These are phyloP conservation scores for Lachnum nothofagi DNA, from an alignment of 2,329 filamentous ascomycete species.

Conservation along the genomic window DNA sequence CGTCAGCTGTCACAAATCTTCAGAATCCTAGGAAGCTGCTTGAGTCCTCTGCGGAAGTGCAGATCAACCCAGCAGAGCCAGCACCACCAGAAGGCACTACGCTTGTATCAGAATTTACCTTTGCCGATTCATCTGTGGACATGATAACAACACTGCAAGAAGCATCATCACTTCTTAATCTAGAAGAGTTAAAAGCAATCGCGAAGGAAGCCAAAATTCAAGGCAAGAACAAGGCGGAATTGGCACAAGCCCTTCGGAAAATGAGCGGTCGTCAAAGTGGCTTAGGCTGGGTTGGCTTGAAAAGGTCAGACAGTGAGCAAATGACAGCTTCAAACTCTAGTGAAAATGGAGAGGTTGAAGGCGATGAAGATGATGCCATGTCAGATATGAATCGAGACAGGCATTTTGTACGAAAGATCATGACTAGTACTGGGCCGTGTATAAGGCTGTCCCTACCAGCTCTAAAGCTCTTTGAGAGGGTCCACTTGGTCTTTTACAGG, in stretches of 20 bases:
- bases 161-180: slow-evolving; percentile 71
- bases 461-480: slow-evolving; percentile 82
- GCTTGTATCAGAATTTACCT: slow-evolving; percentile 59
- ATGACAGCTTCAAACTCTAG: slow-evolving; percentile 49
- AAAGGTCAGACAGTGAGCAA: slow-evolving; percentile 42
- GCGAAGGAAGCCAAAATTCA: slow-evolving; percentile 82
- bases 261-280: slow-evolving; percentile 71
- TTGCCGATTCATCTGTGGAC: slow-evolving; percentile 73
- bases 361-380: slow-evolving; percentile 33
- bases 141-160: slow-evolving; percentile 75
- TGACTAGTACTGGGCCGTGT: slow-evolving; percentile 73
- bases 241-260: slow-evolving; percentile 67
- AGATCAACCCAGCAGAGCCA: slow-evolving; percentile 41
- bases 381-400: slow-evolving; percentile 56
- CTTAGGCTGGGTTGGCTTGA: slow-evolving; percentile 64
- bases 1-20: slow-evolving; percentile 59
- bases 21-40: slow-evolving; percentile 57
- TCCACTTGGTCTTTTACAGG: slow-evolving; percentile 92
- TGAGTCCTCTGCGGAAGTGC: slow-evolving; percentile 12
- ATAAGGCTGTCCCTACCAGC: slow-evolving; percentile 70
- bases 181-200: slow-evolving; percentile 80
- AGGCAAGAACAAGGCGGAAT: slow-evolving; percentile 80
- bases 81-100: slow-evolving; percentile 42
- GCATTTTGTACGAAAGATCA: slow-evolving; percentile 73
- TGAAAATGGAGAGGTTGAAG: slow-evolving; percentile 40